Conservation (phyloP, 108 stramenopile species). For the Fragilaria radians region DNA sequence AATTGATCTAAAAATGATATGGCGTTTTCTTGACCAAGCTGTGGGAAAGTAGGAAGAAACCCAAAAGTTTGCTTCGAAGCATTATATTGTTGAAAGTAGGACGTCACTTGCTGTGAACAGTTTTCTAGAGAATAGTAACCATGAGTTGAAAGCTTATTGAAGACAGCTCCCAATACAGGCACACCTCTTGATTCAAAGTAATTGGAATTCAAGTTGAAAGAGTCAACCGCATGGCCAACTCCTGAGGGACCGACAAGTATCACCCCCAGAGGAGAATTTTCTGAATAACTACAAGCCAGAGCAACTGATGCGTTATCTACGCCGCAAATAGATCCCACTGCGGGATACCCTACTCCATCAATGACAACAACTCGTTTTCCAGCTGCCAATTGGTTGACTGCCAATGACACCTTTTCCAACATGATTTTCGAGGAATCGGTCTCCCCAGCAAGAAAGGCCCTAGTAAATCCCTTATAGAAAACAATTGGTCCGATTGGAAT, state of each 20-base stretch:
- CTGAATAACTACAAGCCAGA: conserved; percentile 46
- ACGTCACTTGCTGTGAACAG: conserved; percentile 52
- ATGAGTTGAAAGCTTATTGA: conserved; percentile 75
- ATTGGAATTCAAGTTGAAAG: conserved; percentile 91
- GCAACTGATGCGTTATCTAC: conserved; percentile 91
- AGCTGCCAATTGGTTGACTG: conserved; percentile 69
- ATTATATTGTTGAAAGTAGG: conserved; percentile 67
- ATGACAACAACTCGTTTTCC: conserved; percentile 80
- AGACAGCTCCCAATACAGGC: conserved; percentile 81
- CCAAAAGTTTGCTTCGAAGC: conserved; percentile 49
- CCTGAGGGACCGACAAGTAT: conserved; percentile 71
- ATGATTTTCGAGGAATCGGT: conserved; percentile 69
- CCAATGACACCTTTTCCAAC: conserved; percentile 54
- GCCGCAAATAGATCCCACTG: conserved; percentile 93
- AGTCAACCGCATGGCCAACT: conserved; percentile 95
- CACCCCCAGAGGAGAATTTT: conserved; percentile 35
- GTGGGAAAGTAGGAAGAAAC: conserved; percentile 62
- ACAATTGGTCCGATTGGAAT: conserved; percentile 91
- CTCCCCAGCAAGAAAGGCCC: conserved; percentile 86
- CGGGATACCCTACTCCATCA: conserved; percentile 97
- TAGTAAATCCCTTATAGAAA: conserved; percentile 94
- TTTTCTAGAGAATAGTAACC: conserved; percentile 84
- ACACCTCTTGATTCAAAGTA: conserved; percentile 75
- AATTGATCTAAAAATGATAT: conserved; percentile 31
- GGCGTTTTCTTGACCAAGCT: conserved; percentile 22